Evolutionary conservation across 129 eudicot species (phyloP), one percentile per base, ranked within the genome.

Genomic region (Lactuca sativa): DNA sequence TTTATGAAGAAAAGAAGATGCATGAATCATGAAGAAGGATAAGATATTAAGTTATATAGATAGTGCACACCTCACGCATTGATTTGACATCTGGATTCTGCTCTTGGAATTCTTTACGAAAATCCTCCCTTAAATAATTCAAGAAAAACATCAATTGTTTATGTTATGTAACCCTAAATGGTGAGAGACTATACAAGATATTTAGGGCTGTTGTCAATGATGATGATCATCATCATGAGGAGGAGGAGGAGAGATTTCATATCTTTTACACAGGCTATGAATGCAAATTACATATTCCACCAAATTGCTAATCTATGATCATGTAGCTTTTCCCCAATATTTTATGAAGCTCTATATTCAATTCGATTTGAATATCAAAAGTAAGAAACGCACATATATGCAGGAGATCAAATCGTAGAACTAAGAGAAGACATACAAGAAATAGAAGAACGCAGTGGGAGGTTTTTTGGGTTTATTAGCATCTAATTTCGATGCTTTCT

Each of bases 401-500:
- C 16, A 61, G 15, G 48, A 3, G 32, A 66, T 44, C 36, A 21
- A 63, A 13, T 47, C 6, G 52, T 11, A 13, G 49, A 66, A 9
- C 7, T 11, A 72, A 62, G 48, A 67, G 55, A 63, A 59, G 7
- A 59, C 83, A n/a, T 82, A 92, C 98, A 92, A 60, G 84, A 82
- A 92, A 82, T 80, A 92, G 82, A 92, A 92, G 83, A 92, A 92
- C 56, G 98, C 98, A 37, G 98, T 88, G 60, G 98, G 95, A 5
- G 98, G 98, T 59, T 92, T 92, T 86, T 92, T 92, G 41, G 97
- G 97, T 65, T 84, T 88, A 64, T 75, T 68, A 72, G 89, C 77
- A 56, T 91, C 97, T 4, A 86, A 68, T 54, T 82, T 88, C 12
- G 82, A 73, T n/a, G 61, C 59, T 71, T 73, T 76, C 69, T 81